Base-by-base conservation (phyloP, 1,284 basidiomycete genomes). In the Sporisorium exsertum region DNA sequence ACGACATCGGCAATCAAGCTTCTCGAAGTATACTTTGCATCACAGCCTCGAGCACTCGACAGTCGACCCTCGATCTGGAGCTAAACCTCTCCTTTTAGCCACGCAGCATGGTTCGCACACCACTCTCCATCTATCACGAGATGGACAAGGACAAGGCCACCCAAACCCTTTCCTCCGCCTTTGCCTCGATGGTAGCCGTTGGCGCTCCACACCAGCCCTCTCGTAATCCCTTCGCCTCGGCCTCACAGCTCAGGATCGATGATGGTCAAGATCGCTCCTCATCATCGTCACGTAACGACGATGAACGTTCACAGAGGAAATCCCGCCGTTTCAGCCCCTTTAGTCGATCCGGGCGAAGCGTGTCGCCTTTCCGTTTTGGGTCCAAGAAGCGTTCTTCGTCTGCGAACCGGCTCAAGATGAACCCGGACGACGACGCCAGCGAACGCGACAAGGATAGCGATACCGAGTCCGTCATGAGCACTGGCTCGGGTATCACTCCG, bases 171-270 rank as follows among this genome's bases (percentile, higher is more conserved):
- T 74, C 72, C 5, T 74, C 72, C 15, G 72, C 72, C 22, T 74
- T 74, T 49, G 72, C 72, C 10, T 69, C 72, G 26, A 74, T 74
- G 66, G 59, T 74, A 12, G 65, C 72, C 2, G 72, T 74, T 10
- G 72, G 72, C 4, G 65, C 63, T 3, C 72, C 71, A 15, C 51
- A 69, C 29, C 72, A 65, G 24, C 55, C 37, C 8, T 33, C 67
- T n/a, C 72, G 65, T 33, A 69, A 72, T 16, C 32, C 20, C 24
- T 49, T 49, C 13, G 26, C 26, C 16, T 29, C 47, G 9, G 27
- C 27, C 47, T 29, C 47, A n/a, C 66, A 64, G 9, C 65, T 78
- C 52, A 67, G 58, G 47, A 64, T 73, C 22, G 74, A 74, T 22
- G 74, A 72, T n/a, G 50, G 50, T 26, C 51, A 35, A 16, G 35